Base-by-base conservation (phyloP, 495 filamentous ascomycete species). In the Annulohypoxylon nitens region DNA sequence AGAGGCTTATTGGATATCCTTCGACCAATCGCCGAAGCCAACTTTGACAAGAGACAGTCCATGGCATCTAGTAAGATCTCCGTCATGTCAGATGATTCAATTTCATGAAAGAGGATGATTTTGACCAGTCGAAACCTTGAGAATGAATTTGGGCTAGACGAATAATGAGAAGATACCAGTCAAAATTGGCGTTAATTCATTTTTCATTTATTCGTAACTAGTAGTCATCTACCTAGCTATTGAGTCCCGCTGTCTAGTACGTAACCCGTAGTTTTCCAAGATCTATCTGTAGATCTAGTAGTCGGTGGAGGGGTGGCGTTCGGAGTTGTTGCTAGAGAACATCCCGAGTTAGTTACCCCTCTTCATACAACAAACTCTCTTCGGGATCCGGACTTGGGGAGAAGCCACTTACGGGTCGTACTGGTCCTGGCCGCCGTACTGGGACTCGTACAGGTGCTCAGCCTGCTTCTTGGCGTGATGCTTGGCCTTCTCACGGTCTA, bases 401-500 rank as follows among this genome's bases (percentile, higher is more conserved):
- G 30, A 16, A 43, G 36, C 36, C 16, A 82, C 83, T 84, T 74
- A 85, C 83, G 87, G 85, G 76, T 87, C 82, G 57, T 86, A 88
- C 64, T 84, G 67, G 30, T 84, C 82, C 58, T 61, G 53, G 20
- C 79, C 74, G 36, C 84, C 83, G 78, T 91, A 90, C 74, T 91
- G 86, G 41, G 85, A 57, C 50, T 88, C 82, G 72, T 92, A 92
- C 82, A 93, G 81, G 36, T 86, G 60, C 81, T 91, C 81, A 39
- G 88, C 88, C 73, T 90, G 89, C 83, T 88, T 71, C 82, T 89
- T 86, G 57, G 92, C 92, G 63, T 92, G 85, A 62, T 86, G 84
- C 75, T 90, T 89, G 59, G 91, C 89, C 76, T 84, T 81, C 83
- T 92, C 86, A 50, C 84, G 82, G 81, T 95, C 92, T 65, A 88